Evolutionary conservation across 1,139 yeast species (phyloP).

Genomic region (Kazachstania sp.): DNA sequence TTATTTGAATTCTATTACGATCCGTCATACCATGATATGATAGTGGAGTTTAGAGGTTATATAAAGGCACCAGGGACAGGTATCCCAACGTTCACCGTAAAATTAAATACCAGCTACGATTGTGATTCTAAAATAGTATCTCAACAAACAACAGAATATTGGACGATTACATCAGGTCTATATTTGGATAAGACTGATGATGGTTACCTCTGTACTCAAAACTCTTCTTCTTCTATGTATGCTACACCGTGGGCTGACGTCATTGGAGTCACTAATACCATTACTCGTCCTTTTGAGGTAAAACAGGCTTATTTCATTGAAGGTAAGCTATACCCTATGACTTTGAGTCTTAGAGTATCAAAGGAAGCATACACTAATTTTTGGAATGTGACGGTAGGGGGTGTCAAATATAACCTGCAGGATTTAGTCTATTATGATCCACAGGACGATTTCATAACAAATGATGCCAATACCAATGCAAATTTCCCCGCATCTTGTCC

Average conservation of each 20-base stretch:
- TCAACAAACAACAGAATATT: background rate
- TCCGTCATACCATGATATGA: background rate
- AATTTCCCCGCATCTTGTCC: background rate
- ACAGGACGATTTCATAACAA: background rate
- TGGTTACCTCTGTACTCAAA: background rate
- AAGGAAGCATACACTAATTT: background rate
- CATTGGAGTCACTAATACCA: background rate
- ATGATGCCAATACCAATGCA: background rate
- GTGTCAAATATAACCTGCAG: background rate
- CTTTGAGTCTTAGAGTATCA: background rate
- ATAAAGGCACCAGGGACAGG: background rate
- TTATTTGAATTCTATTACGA: background rate
- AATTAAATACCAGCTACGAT: background rate
- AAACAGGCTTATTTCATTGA: too few relatives aligned
- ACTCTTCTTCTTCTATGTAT: background rate
- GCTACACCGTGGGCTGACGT: background rate
- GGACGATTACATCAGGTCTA: background rate
- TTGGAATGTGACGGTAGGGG: background rate
- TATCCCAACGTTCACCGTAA: background rate
- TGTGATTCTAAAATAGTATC: too few relatives aligned
- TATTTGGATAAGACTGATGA: background rate
- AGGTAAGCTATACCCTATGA: too few relatives aligned
- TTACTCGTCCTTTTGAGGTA: too few relatives aligned
- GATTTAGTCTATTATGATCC: background rate
- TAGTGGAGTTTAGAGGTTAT: background rate